phyloP scores from a whole-genome alignment of 768 basidiomycete species.

The Suillus decipiens region DNA sequence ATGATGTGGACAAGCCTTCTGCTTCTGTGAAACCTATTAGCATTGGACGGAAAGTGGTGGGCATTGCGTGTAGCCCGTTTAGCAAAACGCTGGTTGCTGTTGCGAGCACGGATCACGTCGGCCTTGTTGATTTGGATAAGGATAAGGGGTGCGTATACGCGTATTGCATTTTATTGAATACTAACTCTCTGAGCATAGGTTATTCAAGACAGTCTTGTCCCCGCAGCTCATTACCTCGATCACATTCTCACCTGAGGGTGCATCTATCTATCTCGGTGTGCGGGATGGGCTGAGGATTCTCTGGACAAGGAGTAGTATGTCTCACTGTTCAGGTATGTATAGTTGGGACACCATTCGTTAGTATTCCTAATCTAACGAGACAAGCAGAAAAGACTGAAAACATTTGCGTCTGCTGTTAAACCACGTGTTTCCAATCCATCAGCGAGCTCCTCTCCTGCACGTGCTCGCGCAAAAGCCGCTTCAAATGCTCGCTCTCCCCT shows the following conservation, averaged over 20 bases:
- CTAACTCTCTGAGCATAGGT: constrained; percentile 35
- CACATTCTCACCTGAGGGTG: constrained; percentile 70
- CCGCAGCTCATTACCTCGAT: constrained; percentile 59
- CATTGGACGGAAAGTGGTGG: constrained; percentile 49
- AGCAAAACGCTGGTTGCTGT: constrained; percentile 71
- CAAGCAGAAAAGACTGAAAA: constrained; percentile 21
- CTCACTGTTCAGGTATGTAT: constrained; percentile 58
- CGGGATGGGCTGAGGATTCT: constrained; percentile 62
- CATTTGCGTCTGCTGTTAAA: background rate
- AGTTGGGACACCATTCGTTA: background rate
- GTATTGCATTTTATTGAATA: background rate
- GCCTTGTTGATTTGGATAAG: constrained; percentile 72
- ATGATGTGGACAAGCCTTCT: constrained; percentile 61
- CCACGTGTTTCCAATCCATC: constrained; percentile 12
- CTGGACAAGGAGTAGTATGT: constrained; percentile 47
- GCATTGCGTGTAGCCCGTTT: constrained; percentile 68
- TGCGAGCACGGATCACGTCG: constrained; percentile 53
- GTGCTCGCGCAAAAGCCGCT: constrained; percentile 11
- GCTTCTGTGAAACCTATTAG: constrained; percentile 53
- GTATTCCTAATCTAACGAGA: background rate
- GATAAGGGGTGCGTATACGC: constrained; percentile 57
- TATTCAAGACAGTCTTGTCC: constrained; percentile 58
- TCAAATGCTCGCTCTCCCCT: constrained; percentile 6
- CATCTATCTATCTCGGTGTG: constrained; percentile 65
- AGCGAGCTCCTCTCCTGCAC: constrained; percentile 15